Base-by-base conservation (phyloP, 768 basidiomycete genomes). In the Suillus occidentalis region DNA sequence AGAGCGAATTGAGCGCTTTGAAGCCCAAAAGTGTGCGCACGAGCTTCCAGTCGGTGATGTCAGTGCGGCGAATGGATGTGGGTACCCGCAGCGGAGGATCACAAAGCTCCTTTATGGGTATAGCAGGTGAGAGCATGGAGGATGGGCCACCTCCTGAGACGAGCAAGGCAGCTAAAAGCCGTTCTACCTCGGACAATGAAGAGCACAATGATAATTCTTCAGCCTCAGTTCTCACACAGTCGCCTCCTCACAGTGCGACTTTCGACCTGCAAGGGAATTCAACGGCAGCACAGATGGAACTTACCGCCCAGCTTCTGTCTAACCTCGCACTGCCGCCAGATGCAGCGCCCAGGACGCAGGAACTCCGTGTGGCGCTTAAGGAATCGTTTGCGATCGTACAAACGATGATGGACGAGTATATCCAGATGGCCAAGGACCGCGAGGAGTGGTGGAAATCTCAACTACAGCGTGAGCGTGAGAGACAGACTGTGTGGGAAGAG, bases 401-500 rank as follows among this genome's bases (percentile, higher is more conserved):
- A 65, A 76, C 75, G 18, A 82, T 90, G 77, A 73, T 92, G n/a
- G 78, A 77, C 60, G 89, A 91, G 64, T 93, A 91, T 70, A 78
- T 87, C 2, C 75, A 82, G 52, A 92, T 95, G 86, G 80, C 83
- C 6, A 81, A 82, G 63, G 89, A 90, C 64, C 82, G 96, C n/a
- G 96, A 97, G 67, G 83, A 85, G 58, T 97, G 90, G 85, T 95
- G 87, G 81, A 83, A 82, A 63, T 77, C 81, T 37, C 84, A 87
- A 69, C 78, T 95, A 12, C 83, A 83, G 67, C 83, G 85, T 31
- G 91, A 94, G 72, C 80, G 83, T 57, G 80, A 83, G 68, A 81
- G 88, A 31, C 87, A 88, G 71, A 79, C 72, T 13, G 80, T 95
- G 34, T 98, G 96, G 96, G 95, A 97, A 77, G 90, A 94, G 77